Conservation (phyloP, 75 land plant genomes). For the Ceratopteris richardii region DNA sequence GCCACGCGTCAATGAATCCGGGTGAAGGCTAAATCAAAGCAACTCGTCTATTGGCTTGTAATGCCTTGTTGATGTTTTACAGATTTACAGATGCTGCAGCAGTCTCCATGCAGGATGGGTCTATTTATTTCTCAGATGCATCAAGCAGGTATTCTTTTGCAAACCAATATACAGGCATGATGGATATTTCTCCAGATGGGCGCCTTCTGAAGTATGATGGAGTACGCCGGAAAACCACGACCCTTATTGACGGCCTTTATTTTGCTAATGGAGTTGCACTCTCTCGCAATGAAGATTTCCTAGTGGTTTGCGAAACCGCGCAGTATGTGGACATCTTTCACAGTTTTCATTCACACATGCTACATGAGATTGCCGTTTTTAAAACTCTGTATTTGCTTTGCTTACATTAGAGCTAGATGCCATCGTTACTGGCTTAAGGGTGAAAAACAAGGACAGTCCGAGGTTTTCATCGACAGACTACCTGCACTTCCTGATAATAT, state of each 20-base stretch:
- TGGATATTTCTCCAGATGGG: conserved; percentile 51
- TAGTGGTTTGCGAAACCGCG: conserved; percentile 50
- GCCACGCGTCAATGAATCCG: too few species aligned
- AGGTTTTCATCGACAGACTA: conserved; percentile 40
- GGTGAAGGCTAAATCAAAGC: too few species aligned
- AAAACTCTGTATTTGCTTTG: too few species aligned
- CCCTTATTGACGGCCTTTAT: conserved; percentile 37
- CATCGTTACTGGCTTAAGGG: conserved; percentile 45
- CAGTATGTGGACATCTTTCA: too few species aligned
- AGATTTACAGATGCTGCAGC: conserved; percentile 46
- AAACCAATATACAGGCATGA: conserved; percentile 3
- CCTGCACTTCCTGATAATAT: conserved; percentile 77
- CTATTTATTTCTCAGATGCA: conserved; percentile 73
- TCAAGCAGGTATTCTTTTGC: conserved; percentile 33
- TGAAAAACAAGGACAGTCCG: conserved; percentile 40
- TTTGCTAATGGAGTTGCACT: conserved; percentile 75
- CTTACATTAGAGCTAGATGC: conserved; percentile 33
- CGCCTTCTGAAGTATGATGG: conserved; percentile 59
- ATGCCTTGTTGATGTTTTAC: not conserved
- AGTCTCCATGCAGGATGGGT: conserved; percentile 41
- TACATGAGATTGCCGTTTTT: too few species aligned
- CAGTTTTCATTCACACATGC: not conserved
- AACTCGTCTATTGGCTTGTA: too few species aligned
- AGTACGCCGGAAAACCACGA: conserved; percentile 26
- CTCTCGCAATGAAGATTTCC: conserved; percentile 35